These are phyloP conservation scores for Juglanconis sp. DNA, from an alignment of 2,329 filamentous ascomycete genomes.

Conservation along the genomic window DNA sequence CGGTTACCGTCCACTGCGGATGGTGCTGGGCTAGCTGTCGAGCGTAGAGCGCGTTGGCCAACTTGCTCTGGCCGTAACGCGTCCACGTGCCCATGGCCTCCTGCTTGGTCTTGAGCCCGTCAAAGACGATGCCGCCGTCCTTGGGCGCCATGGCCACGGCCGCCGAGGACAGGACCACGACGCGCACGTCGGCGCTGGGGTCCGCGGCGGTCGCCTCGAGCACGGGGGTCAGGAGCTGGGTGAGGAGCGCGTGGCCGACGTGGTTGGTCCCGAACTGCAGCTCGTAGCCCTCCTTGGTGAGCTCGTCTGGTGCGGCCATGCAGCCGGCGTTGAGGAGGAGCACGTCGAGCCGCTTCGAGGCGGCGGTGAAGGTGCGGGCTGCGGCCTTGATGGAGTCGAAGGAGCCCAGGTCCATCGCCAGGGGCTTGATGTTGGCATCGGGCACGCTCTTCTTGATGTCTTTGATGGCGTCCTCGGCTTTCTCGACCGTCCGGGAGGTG, in stretches of 20 bases:
- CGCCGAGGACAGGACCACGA: constrained; percentile 28
- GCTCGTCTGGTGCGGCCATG: constrained; percentile 33
- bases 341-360: constrained; percentile 18
- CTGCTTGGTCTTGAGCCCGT: constrained; percentile 24
- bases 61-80: constrained; percentile 31
- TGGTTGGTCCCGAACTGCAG: constrained; percentile 48
- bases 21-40: constrained; percentile 25
- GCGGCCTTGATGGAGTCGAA: constrained; percentile 40
- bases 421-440: constrained; percentile 24
- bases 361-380: constrained; percentile 32
- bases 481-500: constrained; percentile 34
- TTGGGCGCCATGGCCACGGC: constrained; percentile 23
- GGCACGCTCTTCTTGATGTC: constrained; percentile 31
- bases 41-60: constrained; percentile 29
- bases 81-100: constrained; percentile 20
- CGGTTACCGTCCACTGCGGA: constrained; percentile 23
- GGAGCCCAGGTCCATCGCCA: constrained; percentile 43
- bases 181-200: constrained; percentile 25
- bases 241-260: constrained; percentile 44
- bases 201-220: constrained; percentile 26
- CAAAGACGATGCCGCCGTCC: constrained; percentile 27
- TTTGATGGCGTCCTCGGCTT: constrained; percentile 32
- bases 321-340: constrained; percentile 44
- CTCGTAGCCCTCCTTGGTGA: constrained; percentile 46
- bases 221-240: constrained; percentile 33